Evolutionary conservation across 805 yeast species (phyloP), one percentile per base, ranked within the genome.

Genomic region (Nakazawaea ishiwadae): DNA sequence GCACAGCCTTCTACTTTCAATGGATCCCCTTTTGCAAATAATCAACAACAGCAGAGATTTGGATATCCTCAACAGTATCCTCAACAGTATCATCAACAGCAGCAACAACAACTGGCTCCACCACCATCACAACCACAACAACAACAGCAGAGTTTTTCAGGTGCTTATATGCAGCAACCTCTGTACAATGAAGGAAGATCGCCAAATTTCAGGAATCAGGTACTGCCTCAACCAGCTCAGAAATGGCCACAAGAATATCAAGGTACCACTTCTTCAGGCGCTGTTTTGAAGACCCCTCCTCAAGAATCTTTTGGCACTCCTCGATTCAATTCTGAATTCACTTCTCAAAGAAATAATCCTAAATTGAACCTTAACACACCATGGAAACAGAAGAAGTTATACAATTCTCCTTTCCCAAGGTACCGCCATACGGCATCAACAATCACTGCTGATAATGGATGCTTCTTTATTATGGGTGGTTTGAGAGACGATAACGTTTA

Each of bases 381-480:
- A 1, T 85, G 93, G 95, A 68, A 66, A 39, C 68, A 82, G 48
- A 72, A 75, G 48, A 80, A 79, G 53, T 62, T 85, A 12, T 66
- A 66, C 44, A 74, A 79, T 49, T 84, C 93, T 2, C 99, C 98
- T 1, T 89, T 91, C 56, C 98, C 99, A 3, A 77, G 99, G 33
- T 89, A 88, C 58, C 82, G 97, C 51, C 98, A 91, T 62, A 87
- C 95, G 1, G 82, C 93, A 0, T 85, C 95, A 2, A 66, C 83
- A 18, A 65, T 79, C 18, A 74, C 88, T 5, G 80, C 93, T 11
- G 89, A 87, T 23, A 81, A 81, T 42, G 87, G 87, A 40, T 93
- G 88, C 46, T 66, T 89, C 16, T 88, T 78, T 57, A 72, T 93
- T 17, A 90, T 93, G 87, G 99, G 99, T 31, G 99, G 99, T 7